Base-by-base conservation (phyloP, 2,329 filamentous ascomycete species). In the Fusarium anguioides region DNA sequence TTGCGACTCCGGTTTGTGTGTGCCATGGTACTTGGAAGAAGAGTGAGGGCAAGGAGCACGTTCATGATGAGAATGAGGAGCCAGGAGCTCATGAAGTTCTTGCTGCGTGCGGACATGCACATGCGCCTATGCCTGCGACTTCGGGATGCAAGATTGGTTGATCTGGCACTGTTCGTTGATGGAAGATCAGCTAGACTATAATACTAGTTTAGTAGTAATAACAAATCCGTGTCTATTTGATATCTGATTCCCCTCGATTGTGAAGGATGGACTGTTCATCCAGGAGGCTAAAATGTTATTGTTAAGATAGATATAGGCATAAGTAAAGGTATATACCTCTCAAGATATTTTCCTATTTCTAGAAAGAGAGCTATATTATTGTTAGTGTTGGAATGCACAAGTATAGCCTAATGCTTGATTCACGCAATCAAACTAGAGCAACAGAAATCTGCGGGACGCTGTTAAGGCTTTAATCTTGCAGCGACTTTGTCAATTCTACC, bases 1-100 rank as follows among this genome's bases (percentile, higher is more conserved):
- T 65, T 11, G 44, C 62, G n/a, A 65, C 48, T 4, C 40, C 48
- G 6, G 35, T 60, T 10, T 52, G 45, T 18, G 20, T 58, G 3
- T 54, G 41, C 4, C 41, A 41, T 1, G 8, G 33, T 2, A 15
- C 35, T 0, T 36, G 36, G 24, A 59, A 54, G 31, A 26, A 27
- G 6, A 9, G 8, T 6, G 17, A 29, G 15, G 15, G 1, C 8
- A 35, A 45, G 24, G 14, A 54, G 15, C n/a, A 18, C 3, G 7
- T 33, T 5, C 20, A 56, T 12, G 12, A 46, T 23, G 23, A 40
- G 6, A 11, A 45, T 26, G 23, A 26, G 8, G 27, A 41, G 8
- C 18, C n/a, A 8, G 29, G 48, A 0, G 24, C 20, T 21, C 39
- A 54, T 10, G 53, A 54, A n/a, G 17, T 54, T 9, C 31, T 46